These are phyloP conservation scores for Phytophthora litchii DNA, from an alignment of 352 stramenopile genomes.

Conservation along the genomic window DNA sequence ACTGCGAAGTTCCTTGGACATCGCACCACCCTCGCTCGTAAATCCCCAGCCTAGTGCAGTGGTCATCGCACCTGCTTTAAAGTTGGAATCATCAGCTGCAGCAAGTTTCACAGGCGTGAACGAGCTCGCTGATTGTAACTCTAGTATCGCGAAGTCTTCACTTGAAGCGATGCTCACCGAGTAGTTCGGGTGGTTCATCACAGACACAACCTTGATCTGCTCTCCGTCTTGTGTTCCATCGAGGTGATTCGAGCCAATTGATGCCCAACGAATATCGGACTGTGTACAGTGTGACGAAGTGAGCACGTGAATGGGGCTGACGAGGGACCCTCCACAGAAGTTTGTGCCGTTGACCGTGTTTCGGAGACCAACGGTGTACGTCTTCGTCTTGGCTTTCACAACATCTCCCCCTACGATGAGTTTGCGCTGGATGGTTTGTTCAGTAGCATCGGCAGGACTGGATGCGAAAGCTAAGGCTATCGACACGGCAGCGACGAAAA, in stretches of 20 bases:
- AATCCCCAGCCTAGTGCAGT: constrained; percentile 10
- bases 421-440: constrained; percentile 6
- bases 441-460: neutral
- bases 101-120: constrained; percentile 9
- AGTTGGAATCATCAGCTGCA: constrained; percentile 15
- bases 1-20: constrained; percentile 15
- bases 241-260: constrained; percentile 4
- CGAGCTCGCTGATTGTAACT: constrained; percentile 2
- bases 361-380: constrained; percentile 14
- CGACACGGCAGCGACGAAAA: neutral
- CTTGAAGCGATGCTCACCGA: constrained; percentile 5
- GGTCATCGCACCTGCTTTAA: constrained; percentile 1
- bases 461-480: neutral
- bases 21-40: constrained; percentile 4
- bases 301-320: constrained; percentile 13
- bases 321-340: constrained; percentile 12
- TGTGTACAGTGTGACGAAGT: constrained; percentile 1
- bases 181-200: constrained; percentile 16
- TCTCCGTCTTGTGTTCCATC: constrained; percentile 6
- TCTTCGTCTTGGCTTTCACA: constrained; percentile 8
- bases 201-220: constrained; percentile 8
- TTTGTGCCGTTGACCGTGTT: neutral
- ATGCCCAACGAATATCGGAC: constrained; percentile 10
- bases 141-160: constrained; percentile 10
- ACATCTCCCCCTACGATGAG: constrained; percentile 10